phyloP scores from a whole-genome alignment of 306 rosid species.

The Vigna trinervia region DNA sequence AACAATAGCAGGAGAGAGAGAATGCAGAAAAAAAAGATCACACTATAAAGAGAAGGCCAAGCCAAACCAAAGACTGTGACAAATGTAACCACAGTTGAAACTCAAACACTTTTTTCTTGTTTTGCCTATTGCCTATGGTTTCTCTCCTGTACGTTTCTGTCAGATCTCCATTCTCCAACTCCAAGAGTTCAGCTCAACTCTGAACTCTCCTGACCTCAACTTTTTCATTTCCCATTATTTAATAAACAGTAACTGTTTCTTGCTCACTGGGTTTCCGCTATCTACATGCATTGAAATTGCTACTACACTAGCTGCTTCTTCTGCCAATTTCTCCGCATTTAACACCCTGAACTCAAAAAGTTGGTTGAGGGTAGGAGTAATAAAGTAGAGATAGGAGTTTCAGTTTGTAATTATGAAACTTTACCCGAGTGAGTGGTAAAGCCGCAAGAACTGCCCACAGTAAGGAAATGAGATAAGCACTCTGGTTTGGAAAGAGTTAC shows the following conservation, averaged over 20 bases:
- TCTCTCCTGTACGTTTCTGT: constrained; percentile 33
- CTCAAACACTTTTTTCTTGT: constrained; percentile 14
- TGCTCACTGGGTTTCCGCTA: constrained; percentile 30
- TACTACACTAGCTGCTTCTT: neutral
- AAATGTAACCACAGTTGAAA: constrained; percentile 2
- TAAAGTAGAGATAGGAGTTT: neutral
- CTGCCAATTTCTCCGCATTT: constrained; percentile 30
- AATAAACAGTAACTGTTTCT: constrained; percentile 35
- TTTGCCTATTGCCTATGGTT: constrained; percentile 16
- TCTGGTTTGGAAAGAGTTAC: constrained; percentile 38
- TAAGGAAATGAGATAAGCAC: constrained; percentile 41
- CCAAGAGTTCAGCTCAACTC: constrained; percentile 21
- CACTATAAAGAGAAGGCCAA: constrained; percentile 1
- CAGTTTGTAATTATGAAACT: constrained; percentile 20
- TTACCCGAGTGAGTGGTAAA: neutral
- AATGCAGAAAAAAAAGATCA: neutral
- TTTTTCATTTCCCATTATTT: neutral
- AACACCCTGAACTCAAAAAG: neutral
- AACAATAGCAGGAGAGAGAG: constrained; percentile 8
- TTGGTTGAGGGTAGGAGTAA: neutral
- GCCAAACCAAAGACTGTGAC: neutral
- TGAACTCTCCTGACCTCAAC: neutral
- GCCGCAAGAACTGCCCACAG: constrained; percentile 31
- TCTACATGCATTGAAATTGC: constrained; percentile 18
- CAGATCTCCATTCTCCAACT: constrained; percentile 41